Percentiles rank a stretch among this genome's conserved stretches.
Conservation (phyloP, 73 alveolate genomes). For the Tetrahymena thermophila region DNA sequence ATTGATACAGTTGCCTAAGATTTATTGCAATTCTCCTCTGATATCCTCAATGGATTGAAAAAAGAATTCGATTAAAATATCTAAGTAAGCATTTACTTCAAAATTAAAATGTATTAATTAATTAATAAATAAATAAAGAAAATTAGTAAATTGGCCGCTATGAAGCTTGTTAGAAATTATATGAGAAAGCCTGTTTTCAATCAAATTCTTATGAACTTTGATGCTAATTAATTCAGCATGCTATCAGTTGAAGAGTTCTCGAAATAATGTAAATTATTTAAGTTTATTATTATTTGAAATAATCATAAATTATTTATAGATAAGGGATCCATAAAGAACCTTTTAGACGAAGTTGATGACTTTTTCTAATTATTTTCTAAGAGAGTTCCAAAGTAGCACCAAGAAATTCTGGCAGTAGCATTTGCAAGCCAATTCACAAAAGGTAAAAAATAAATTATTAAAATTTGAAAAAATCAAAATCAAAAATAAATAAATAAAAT, state of each 20-base stretch:
- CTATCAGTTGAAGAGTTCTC: background rate
- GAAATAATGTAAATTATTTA: background rate
- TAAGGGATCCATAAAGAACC: background rate
- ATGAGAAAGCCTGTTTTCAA: background rate
- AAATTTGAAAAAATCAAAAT: background rate
- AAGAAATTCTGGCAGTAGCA: background rate
- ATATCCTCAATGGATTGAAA: background rate
- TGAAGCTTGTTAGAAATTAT: background rate
- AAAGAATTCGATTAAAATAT: background rate
- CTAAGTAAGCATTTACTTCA: background rate
- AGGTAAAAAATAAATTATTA: background rate
- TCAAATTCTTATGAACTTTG: background rate
- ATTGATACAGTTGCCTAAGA: background rate
- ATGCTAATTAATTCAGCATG: background rate
- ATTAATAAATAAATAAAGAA: background rate
- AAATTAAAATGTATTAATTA: background rate
- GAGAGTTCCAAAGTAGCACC: background rate
- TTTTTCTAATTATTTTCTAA: background rate
- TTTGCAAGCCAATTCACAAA: background rate
- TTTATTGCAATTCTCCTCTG: background rate
- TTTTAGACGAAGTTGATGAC: background rate
- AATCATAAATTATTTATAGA: background rate
- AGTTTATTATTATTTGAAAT: background rate
- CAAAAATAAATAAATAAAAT: background rate
- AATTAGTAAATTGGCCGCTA: background rate